Conservation (phyloP, 805 yeast species). For the Wickerhamiella slavikovae region DNA sequence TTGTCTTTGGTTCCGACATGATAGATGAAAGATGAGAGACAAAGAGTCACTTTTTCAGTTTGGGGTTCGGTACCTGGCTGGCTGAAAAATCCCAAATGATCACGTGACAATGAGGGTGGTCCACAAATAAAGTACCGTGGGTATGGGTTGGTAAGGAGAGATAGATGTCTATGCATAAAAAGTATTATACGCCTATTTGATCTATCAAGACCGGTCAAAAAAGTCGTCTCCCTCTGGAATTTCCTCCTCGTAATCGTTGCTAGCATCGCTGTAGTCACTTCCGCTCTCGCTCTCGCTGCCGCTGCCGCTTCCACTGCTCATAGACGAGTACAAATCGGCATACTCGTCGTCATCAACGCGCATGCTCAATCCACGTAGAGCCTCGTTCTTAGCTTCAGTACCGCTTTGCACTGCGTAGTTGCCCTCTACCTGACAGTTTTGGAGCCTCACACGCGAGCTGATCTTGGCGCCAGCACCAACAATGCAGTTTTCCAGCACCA, state of each 20-base stretch:
- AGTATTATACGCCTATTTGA: no score
- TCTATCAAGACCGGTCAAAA: constrained; percentile 10
- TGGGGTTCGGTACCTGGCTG: no score
- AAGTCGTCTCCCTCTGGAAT: constrained; percentile 13
- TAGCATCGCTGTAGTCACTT: constrained; percentile 10
- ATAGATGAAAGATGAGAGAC: constrained; percentile 2
- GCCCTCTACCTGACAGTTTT: constrained; percentile 75
- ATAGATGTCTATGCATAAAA: no score
- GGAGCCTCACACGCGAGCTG: constrained; percentile 41
- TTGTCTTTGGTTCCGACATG: constrained; percentile 10
- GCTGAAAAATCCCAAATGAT: no score
- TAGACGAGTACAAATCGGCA: constrained; percentile 11
- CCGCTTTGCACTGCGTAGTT: constrained; percentile 35
- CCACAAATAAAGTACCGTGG: no score
- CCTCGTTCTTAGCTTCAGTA: constrained; percentile 22
- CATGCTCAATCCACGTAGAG: constrained; percentile 14
- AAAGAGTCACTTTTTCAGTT: no score
- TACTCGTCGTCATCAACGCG: constrained; percentile 17
- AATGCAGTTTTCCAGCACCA: constrained; percentile 58
- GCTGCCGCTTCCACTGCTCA: constrained; percentile 18
- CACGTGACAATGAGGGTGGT: no score
- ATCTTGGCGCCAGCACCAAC: constrained; percentile 53
- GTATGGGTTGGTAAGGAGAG: no score
- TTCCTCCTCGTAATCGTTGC: constrained; percentile 9
- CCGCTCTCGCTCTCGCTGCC: constrained; percentile 8